A percentile compares a stretch with the other conserved stretches of the same genome.
Conservation (phyloP, 2,329 filamentous ascomycete genomes). For the Mycosphaerella arachidis region DNA sequence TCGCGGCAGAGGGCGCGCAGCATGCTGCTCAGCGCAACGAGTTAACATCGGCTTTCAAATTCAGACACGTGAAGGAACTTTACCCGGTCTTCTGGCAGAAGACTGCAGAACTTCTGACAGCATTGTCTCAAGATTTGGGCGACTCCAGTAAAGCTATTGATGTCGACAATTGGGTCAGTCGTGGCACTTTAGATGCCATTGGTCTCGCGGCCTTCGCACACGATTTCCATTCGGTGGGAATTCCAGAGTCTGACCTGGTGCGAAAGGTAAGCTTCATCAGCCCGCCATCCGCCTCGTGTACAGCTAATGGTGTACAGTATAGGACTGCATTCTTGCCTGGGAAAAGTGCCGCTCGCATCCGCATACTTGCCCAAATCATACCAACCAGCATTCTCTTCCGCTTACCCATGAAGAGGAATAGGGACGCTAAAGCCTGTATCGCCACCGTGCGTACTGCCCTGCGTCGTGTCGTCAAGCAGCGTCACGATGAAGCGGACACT, state of each 20-base stretch:
- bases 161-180: conserved; percentile 42
- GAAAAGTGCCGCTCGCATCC: background rate
- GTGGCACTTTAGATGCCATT: conserved; percentile 57
- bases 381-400: background rate
- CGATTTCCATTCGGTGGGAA: background rate
- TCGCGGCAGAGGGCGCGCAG: conserved; percentile 81
- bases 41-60: conserved; percentile 47
- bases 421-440: background rate
- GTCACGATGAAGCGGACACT: background rate
- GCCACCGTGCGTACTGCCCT: background rate
- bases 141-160: conserved; percentile 31
- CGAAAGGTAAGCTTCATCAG: background rate
- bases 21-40: conserved; percentile 60
- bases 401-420: background rate
- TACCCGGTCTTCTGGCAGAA: conserved; percentile 31
- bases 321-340: background rate
- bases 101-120: conserved; percentile 31
- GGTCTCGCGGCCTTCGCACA: conserved; percentile 66
- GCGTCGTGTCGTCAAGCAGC: background rate
- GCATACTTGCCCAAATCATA: background rate
- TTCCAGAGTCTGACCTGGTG: background rate
- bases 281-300: background rate
- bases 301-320: background rate
- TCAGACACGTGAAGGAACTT: conserved; percentile 46
- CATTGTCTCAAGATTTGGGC: conserved; percentile 7